Percentiles rank a stretch among this genome's conserved stretches.
These are phyloP conservation scores for Calocybe gambosa DNA, from an alignment of 1,284 basidiomycete genomes.

Conservation along the genomic window DNA sequence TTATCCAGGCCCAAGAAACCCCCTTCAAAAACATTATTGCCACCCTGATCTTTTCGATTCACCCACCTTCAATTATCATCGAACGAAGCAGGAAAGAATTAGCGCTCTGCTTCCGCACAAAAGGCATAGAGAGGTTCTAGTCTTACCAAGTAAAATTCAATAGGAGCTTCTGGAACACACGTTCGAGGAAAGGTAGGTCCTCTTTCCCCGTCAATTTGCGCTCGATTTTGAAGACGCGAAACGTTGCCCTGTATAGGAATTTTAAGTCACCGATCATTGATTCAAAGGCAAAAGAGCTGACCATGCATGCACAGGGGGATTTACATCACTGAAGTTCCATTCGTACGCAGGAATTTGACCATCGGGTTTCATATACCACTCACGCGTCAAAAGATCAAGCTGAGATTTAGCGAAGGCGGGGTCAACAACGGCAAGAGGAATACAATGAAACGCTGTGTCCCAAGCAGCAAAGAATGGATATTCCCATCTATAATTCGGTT, in stretches of 20 bases:
- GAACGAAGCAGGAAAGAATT: slow-evolving; percentile 5
- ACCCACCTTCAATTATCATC: slow-evolving; percentile 69
- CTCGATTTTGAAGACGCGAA: slow-evolving; percentile 98
- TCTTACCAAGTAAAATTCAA: slow-evolving; percentile 93
- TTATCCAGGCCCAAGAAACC: slow-evolving; percentile 98
- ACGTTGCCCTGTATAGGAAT: slow-evolving; percentile 66
- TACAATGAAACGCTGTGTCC: slow-evolving; percentile 98
- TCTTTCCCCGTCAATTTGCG: slow-evolving; percentile 89
- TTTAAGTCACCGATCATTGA: neutral
- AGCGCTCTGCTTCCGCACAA: no score
- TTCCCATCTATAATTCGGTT: slow-evolving; percentile 72
- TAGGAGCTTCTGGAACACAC: slow-evolving; percentile 96
- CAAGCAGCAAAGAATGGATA: slow-evolving; percentile 93
- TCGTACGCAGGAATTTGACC: slow-evolving; percentile 98
- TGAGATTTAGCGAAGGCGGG: slow-evolving; percentile 97
- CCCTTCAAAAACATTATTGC: slow-evolving; percentile 96
- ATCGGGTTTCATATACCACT: slow-evolving; percentile 99
- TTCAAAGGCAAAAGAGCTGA: slow-evolving; percentile 20
- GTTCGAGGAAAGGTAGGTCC: slow-evolving; percentile 89
- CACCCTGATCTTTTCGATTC: slow-evolving; percentile 93
- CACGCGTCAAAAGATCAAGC: slow-evolving; percentile 90
- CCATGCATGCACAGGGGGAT: slow-evolving; percentile 98
- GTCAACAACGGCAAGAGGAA: slow-evolving; percentile 94
- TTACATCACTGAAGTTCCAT: slow-evolving; percentile 98
- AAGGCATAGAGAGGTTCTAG: no score